phyloP scores from a whole-genome alignment of 352 stramenopile species.

The Globisporangium splendens region DNA sequence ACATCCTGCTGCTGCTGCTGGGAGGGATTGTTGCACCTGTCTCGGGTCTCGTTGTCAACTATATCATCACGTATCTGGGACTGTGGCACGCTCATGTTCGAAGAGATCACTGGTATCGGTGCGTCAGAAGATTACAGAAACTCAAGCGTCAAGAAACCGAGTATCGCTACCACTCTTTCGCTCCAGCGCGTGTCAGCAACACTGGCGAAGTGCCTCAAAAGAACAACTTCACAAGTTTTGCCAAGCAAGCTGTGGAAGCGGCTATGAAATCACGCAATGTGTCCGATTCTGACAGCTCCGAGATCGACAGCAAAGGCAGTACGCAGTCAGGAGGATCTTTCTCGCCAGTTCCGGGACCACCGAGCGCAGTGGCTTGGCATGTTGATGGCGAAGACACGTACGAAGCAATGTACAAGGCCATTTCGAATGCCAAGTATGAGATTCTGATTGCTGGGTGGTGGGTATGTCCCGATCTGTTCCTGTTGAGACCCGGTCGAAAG shows the following conservation, averaged over 20 bases:
- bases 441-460: conserved; percentile 91
- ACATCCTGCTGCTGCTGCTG: conserved; percentile 66
- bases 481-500: conserved; percentile 65
- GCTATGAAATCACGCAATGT: conserved; percentile 7
- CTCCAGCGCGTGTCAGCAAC: conserved; percentile 51
- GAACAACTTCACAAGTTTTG: conserved; percentile 20
- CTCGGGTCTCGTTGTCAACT: conserved; percentile 66
- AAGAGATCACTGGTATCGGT: conserved; percentile 81
- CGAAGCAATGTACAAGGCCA: conserved; percentile 82
- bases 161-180: conserved; percentile 79
- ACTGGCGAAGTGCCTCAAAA: conserved; percentile 22
- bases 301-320: conserved; percentile 49
- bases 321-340: conserved; percentile 62
- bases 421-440: conserved; percentile 82
- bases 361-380: conserved; percentile 76
- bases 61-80: conserved; percentile 74
- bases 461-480: conserved; percentile 82
- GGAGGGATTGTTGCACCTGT: conserved; percentile 68
- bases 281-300: conserved; percentile 11
- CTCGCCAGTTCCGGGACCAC: conserved; percentile 29
- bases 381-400: conserved; percentile 87
- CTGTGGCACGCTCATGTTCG: conserved; percentile 83
- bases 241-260: conserved; percentile 23
- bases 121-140: conserved; percentile 67
- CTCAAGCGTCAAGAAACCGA: conserved; percentile 71